Evolutionary conservation across 805 yeast species (phyloP).

Genomic region (Metschnikowia santaceciliae): DNA sequence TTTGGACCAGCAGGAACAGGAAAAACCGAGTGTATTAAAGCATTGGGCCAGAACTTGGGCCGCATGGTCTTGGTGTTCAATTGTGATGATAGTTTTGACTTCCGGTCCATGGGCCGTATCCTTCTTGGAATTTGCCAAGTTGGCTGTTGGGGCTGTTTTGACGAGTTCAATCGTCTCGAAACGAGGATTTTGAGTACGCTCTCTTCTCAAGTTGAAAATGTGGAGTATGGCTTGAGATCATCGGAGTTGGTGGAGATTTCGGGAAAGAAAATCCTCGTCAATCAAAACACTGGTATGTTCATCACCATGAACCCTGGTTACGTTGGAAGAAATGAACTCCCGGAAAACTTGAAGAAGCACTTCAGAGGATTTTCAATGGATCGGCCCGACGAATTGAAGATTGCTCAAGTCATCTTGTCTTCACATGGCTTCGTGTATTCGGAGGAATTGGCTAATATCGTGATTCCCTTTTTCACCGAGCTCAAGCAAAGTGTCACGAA

Average conservation of each 20-base stretch:
- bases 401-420: constrained; percentile 66
- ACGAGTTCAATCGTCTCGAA: constrained; percentile 83
- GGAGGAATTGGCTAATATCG: constrained; percentile 35
- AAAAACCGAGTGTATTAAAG: constrained; percentile 86
- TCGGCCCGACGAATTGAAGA: constrained; percentile 62
- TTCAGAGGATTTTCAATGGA: constrained; percentile 75
- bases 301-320: constrained; percentile 91
- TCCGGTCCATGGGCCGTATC: constrained; percentile 70
- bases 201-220: constrained; percentile 71
- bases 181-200: constrained; percentile 75
- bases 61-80: constrained; percentile 79
- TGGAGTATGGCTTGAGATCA: constrained; percentile 51
- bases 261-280: constrained; percentile 37
- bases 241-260: constrained; percentile 35
- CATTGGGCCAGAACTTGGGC: constrained; percentile 77
- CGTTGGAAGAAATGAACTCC: constrained; percentile 75
- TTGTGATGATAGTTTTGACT: constrained; percentile 88
- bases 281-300: constrained; percentile 63
- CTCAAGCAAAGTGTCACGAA: constrained; percentile 40
- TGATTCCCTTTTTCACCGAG: constrained; percentile 52
- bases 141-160: constrained; percentile 96
- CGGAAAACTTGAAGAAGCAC: constrained; percentile 78
- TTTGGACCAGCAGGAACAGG: constrained; percentile 98
- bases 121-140: constrained; percentile 73
- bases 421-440: constrained; percentile 67